Conservation (phyloP, 371 early-diverging fungal species). For the Choanephora cucurbitarum region DNA sequence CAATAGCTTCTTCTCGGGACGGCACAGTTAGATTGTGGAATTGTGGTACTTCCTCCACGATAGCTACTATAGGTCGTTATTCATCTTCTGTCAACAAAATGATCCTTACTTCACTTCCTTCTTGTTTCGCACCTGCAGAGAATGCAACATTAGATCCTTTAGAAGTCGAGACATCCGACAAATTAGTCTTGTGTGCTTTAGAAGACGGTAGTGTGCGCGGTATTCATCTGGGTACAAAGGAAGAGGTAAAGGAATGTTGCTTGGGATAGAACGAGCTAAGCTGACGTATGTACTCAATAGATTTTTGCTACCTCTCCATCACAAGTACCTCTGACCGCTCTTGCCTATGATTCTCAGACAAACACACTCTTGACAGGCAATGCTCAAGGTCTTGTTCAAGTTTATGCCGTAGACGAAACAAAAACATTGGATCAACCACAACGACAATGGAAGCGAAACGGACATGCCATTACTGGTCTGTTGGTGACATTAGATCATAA, state of each 20-base stretch:
- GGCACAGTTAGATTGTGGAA: constrained; percentile 61
- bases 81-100: constrained; percentile 39
- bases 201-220: constrained; percentile 49
- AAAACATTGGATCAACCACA: constrained; percentile 16
- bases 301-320: constrained; percentile 24
- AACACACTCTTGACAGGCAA: constrained; percentile 29
- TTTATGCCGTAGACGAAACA: constrained; percentile 16
- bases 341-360: constrained; percentile 29
- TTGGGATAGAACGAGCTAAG: too few species aligned
- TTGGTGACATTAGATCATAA: constrained; percentile 26
- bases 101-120: constrained; percentile 30
- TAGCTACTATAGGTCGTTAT: constrained; percentile 42
- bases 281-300: constrained; percentile 13
- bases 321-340: constrained; percentile 16
- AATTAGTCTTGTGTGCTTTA: constrained; percentile 49
- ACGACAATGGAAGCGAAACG: constrained; percentile 34
- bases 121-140: constrained; percentile 17
- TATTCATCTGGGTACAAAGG: constrained; percentile 54
- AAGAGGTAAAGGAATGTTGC: constrained; percentile 42
- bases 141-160: constrained; percentile 35
- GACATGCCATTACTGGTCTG: constrained; percentile 30
- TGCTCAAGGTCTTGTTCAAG: constrained; percentile 22
- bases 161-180: constrained; percentile 57
- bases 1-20: constrained; percentile 56
- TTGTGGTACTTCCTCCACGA: constrained; percentile 47